These are phyloP conservation scores for Onygena corvina DNA, from an alignment of 2,329 filamentous ascomycete species.

Conservation along the genomic window DNA sequence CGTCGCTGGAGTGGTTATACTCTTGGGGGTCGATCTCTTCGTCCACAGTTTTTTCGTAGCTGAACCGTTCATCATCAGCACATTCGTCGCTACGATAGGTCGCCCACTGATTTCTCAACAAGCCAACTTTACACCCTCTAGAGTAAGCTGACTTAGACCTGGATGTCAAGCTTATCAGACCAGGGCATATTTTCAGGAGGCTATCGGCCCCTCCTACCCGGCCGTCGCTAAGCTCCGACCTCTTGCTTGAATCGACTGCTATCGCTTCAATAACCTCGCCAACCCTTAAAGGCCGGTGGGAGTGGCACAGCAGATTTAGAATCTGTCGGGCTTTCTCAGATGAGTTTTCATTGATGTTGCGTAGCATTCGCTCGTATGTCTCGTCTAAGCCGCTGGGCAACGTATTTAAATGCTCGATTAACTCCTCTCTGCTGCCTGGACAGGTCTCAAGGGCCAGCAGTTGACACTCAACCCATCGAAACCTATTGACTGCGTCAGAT, in stretches of 20 bases:
- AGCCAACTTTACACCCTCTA: neutral
- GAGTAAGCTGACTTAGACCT: no score
- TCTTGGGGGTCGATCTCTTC: neutral
- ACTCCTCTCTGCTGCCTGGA: slow-evolving; percentile 13
- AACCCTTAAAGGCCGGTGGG: slow-evolving; percentile 17
- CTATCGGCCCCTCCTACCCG: slow-evolving; percentile 16
- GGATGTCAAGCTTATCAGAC: slow-evolving; percentile 19
- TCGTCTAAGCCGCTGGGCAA: slow-evolving; percentile 22
- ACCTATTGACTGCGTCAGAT: slow-evolving; percentile 16
- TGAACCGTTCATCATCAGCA: neutral
- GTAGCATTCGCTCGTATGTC: slow-evolving; percentile 24
- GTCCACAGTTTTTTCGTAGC: neutral
- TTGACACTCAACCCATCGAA: slow-evolving; percentile 24
- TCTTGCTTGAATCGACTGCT: slow-evolving; percentile 18
- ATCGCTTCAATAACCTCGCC: slow-evolving; percentile 20
- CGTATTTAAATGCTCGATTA: slow-evolving; percentile 18
- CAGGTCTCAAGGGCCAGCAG: slow-evolving; percentile 16
- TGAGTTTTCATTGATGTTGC: slow-evolving; percentile 15
- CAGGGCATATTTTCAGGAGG: slow-evolving; percentile 18
- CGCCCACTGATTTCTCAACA: neutral
- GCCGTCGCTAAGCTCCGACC: slow-evolving; percentile 11
- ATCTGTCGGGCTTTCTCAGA: slow-evolving; percentile 19
- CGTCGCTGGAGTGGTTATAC: no score
- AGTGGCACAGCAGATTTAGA: slow-evolving; percentile 20
- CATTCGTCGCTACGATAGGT: neutral